Conservation (phyloP, 2,329 filamentous ascomycete genomes). For the Catunica adiposa region DNA sequence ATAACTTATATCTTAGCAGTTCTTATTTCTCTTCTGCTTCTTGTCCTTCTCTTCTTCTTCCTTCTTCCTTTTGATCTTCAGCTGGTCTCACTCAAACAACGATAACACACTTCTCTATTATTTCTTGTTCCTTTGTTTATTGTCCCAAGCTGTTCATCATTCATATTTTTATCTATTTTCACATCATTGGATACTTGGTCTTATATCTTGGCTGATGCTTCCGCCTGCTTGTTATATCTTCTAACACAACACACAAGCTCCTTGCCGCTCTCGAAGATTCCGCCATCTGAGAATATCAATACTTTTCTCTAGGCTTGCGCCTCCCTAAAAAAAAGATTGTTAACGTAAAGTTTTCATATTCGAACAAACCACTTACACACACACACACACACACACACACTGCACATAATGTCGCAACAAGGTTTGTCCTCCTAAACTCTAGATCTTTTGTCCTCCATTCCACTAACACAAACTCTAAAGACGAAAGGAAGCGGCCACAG, state of each 20-base stretch:
- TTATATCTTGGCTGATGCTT: neutral
- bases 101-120: constrained; percentile 19
- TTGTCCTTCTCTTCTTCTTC: constrained; percentile 21
- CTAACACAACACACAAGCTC: neutral
- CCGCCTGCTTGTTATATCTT: neutral
- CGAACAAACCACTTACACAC: neutral
- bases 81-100: constrained; percentile 36
- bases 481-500: constrained; percentile 40
- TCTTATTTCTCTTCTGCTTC: constrained; percentile 15
- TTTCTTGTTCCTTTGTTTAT: constrained; percentile 23
- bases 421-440: constrained; percentile 20
- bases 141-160: constrained; percentile 15
- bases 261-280: neutral
- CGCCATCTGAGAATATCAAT: neutral
- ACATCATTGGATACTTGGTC: neutral
- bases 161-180: constrained; percentile 1
- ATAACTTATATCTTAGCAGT: neutral
- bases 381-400: neutral
- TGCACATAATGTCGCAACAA: constrained; percentile 24
- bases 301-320: neutral
- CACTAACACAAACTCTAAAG: constrained; percentile 18
- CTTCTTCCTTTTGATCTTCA: constrained; percentile 30
- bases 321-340: neutral
- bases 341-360: neutral
- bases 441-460: neutral